Conservation (phyloP, 192 early-diverging fungal genomes). For the Anaeromyces robustus region DNA sequence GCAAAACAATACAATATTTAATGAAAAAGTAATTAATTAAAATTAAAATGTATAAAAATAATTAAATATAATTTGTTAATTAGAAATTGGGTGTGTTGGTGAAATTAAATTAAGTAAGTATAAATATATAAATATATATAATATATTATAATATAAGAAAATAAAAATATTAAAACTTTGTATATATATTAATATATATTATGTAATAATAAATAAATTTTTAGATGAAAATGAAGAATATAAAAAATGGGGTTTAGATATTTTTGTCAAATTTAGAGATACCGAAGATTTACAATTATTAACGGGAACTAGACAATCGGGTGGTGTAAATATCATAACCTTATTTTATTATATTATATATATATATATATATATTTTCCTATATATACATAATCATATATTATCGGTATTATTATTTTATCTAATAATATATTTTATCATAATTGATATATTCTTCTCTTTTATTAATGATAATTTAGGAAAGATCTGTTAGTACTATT, state of each 20-base stretch:
- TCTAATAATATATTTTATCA: background rate
- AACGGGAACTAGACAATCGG: conserved; percentile 82
- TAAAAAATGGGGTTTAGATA: conserved; percentile 86
- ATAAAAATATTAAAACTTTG: background rate
- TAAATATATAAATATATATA: background rate
- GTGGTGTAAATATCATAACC: conserved; percentile 42
- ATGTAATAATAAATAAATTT: too few species aligned
- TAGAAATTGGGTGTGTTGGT: conserved; percentile 62
- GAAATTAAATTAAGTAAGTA: conserved; percentile 44
- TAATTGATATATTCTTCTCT: background rate
- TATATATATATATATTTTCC: background rate
- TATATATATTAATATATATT: too few species aligned
- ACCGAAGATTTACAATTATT: conserved; percentile 67
- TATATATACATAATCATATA: too few species aligned
- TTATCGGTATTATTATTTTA: conserved; percentile 5
- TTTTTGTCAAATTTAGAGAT: conserved; percentile 83
- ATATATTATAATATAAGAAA: background rate
- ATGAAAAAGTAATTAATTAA: too few species aligned
- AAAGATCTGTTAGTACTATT: conserved; percentile 90
- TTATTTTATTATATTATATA: background rate
- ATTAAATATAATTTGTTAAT: conserved; percentile 2
- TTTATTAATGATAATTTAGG: conserved; percentile 18
- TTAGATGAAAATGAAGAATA: conserved; percentile 50
- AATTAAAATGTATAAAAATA: too few species aligned
- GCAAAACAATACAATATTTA: too few species aligned